Base-by-base conservation (phyloP, 345 rosid species). In the Jatropha curcas region DNA sequence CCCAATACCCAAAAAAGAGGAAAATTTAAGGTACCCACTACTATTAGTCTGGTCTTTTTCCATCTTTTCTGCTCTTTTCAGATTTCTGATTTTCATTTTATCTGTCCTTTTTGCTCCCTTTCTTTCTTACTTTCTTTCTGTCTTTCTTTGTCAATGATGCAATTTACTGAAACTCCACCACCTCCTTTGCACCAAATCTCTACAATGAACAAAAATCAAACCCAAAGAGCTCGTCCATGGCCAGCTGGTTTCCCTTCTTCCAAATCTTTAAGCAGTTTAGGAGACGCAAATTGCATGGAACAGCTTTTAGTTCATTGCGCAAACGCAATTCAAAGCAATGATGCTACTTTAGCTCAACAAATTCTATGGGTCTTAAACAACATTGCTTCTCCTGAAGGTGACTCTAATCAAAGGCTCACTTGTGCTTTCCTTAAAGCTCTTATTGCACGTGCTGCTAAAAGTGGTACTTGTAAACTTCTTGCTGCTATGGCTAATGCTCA, bases 281-380 rank as follows among this genome's bases (percentile, higher is more conserved):
- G 89, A 3, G 97, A 94, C 73, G 91, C 97, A 20, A 89, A 83
- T 74, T 85, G 92, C 86, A 90, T 92, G 97, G 97, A 94, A 75
- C 93, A 89, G 53, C 91, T 94, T 59, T 82, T 94, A 16, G 90
- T 90, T 30, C 97, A 88, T 83, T 94, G 97, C 63, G 97, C 94
- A 5, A 92, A 84, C 67, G 98, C 98, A 34, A 92, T 94, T 48
- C 94, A 94, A 71, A 80, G 82, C 78, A 88, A 89, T 61, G 97
- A 94, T 64, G 91, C 85, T 61, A 88, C 97, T 71, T 83, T 90
- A 8, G 84, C 97, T 22, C 98, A 94, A 69, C 98, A 94, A 69
- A 89, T 90, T 82, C 85, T 94, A 11, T 90, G 97, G 96, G 88
- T 94, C 39, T 88, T 92, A 48, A 90, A 89, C 83, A 94, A 94